Evolutionary conservation across 345 rosid genomes (phyloP).

Genomic region (Crucihimalaya himalaica): DNA sequence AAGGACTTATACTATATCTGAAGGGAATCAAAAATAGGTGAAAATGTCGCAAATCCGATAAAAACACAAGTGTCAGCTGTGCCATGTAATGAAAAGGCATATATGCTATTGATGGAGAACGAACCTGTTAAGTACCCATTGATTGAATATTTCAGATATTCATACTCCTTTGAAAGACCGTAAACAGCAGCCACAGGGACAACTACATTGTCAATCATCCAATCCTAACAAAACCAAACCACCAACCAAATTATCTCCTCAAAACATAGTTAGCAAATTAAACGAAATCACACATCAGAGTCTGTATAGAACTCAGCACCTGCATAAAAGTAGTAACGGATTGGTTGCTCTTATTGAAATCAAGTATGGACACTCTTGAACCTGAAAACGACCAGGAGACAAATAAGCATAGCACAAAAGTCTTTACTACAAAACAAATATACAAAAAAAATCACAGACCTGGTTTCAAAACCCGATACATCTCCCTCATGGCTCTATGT

Average conservation of each 20-base stretch:
- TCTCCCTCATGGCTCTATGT: slow-evolving; percentile 61
- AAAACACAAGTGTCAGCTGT: not conserved
- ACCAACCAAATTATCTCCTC: slow-evolving; percentile 16
- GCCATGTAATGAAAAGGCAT: not conserved
- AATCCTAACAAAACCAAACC: slow-evolving; percentile 50
- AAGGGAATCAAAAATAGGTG: not conserved
- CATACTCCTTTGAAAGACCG: slow-evolving; percentile 72
- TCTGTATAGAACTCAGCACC: slow-evolving; percentile 46
- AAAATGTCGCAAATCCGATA: not conserved
- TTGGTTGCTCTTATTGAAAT: slow-evolving; percentile 70
- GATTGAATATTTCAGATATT: slow-evolving; percentile 79
- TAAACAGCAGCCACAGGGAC: slow-evolving; percentile 76
- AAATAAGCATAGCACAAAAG: slow-evolving; percentile 7
- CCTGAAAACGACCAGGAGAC: slow-evolving; percentile 46
- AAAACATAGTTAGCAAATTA: not conserved
- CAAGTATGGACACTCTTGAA: slow-evolving; percentile 71
- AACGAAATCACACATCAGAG: not conserved
- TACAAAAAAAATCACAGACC: slow-evolving; percentile 44
- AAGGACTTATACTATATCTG: too few species aligned
- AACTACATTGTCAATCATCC: slow-evolving; percentile 84
- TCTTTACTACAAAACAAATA: not conserved
- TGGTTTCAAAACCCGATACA: slow-evolving; percentile 73
- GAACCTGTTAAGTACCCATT: slow-evolving; percentile 72
- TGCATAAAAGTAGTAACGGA: slow-evolving; percentile 57
- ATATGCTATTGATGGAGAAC: slow-evolving; percentile 19